Percentiles rank a stretch among this genome's conserved stretches.
phyloP scores from a whole-genome alignment of 257 asterid genomes.

The Parsonsia alboflavescens region DNA sequence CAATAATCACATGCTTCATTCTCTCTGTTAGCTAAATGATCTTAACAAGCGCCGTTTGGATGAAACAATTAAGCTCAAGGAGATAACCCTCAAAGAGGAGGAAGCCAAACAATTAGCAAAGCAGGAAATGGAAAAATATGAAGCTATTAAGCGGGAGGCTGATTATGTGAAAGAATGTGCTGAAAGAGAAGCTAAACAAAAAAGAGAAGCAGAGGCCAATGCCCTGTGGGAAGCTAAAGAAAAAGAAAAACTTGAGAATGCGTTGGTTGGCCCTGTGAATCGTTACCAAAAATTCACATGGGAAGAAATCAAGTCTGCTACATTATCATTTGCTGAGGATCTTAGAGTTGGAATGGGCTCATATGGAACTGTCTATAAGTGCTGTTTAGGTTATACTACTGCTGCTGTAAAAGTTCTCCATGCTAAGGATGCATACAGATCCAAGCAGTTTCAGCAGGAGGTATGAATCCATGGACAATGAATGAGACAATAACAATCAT shows the following conservation, averaged over 20 bases:
- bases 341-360: constrained; percentile 84
- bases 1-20: constrained; percentile 8
- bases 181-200: constrained; percentile 62
- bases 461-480: constrained; percentile 31
- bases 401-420: constrained; percentile 86
- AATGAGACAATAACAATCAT: neutral
- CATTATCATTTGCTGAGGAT: constrained; percentile 60
- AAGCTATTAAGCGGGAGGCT: constrained; percentile 66
- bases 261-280: constrained; percentile 41
- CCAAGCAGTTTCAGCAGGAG: constrained; percentile 84
- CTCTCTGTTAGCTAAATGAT: constrained; percentile 46
- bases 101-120: constrained; percentile 64
- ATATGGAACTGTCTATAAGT: constrained; percentile 78
- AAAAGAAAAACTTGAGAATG: constrained; percentile 58
- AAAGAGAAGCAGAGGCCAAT: constrained; percentile 58
- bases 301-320: constrained; percentile 72
- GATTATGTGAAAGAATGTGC: constrained; percentile 50
- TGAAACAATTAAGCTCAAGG: constrained; percentile 54
- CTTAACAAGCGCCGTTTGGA: constrained; percentile 60
- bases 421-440: constrained; percentile 42
- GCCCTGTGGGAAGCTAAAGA: constrained; percentile 55
- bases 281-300: constrained; percentile 68
- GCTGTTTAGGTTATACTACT: constrained; percentile 73
- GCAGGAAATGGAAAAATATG: constrained; percentile 50
- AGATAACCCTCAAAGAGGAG: constrained; percentile 58